Conservation (phyloP, 768 basidiomycete species). For the Kondoa subrosea region DNA sequence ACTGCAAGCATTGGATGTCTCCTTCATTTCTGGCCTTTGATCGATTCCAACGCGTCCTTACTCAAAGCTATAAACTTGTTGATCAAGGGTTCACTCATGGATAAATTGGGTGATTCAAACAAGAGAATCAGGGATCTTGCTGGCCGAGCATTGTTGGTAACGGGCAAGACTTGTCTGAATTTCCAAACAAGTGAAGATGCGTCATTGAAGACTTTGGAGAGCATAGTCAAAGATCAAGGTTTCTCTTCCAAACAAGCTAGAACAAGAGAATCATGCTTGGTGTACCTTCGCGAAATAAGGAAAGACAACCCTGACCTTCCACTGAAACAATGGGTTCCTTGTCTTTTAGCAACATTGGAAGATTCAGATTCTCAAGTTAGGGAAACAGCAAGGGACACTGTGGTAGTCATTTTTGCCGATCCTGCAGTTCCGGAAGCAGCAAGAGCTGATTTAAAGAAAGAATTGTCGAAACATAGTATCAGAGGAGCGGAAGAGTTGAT, state of each 20-base stretch:
- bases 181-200: background rate
- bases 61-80: background rate
- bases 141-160: background rate
- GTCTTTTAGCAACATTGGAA: slow-evolving; percentile 69
- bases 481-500: slow-evolving; percentile 3
- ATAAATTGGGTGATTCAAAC: background rate
- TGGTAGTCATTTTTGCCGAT: slow-evolving; percentile 65
- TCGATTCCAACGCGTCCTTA: background rate
- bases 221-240: background rate
- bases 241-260: background rate
- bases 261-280: slow-evolving; percentile 17
- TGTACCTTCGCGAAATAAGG: slow-evolving; percentile 14
- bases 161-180: background rate
- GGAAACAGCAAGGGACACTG: slow-evolving; percentile 60
- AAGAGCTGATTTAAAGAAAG: slow-evolving; percentile 81
- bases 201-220: background rate
- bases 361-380: slow-evolving; percentile 82
- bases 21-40: background rate
- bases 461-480: slow-evolving; percentile 57
- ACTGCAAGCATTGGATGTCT: background rate
- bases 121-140: background rate
- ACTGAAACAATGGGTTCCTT: slow-evolving; percentile 58
- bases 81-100: background rate
- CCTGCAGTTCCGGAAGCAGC: slow-evolving; percentile 56
- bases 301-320: slow-evolving; percentile 8